Percentiles rank a stretch among this genome's conserved stretches.
Evolutionary conservation across 176 grass and related monocot genomes (phyloP).

Genomic region (Guadua angustifolia): DNA sequence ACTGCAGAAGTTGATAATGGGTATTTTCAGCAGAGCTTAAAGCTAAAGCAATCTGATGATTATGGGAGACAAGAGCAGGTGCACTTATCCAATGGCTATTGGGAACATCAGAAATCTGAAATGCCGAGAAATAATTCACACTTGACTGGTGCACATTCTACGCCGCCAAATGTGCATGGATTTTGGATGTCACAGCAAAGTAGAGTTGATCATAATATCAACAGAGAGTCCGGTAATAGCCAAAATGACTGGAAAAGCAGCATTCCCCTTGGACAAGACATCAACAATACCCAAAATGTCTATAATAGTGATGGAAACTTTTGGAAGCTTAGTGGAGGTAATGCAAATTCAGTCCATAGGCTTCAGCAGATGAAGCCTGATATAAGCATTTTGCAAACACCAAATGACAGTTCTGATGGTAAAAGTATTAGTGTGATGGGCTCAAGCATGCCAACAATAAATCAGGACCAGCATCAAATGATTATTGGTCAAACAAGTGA

Average conservation of each 20-base stretch:
- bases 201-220: conserved; percentile 49
- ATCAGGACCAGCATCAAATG: conserved; percentile 55
- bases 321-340: conserved; percentile 56
- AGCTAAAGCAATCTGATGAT: conserved; percentile 67
- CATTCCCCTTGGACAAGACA: conserved; percentile 51
- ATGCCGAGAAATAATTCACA: conserved; percentile 55
- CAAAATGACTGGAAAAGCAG: conserved; percentile 76
- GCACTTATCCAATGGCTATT: conserved; percentile 57
- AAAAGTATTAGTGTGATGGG: conserved; percentile 47
- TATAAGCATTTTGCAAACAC: conserved; percentile 39
- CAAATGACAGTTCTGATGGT: conserved; percentile 50
- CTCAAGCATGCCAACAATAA: conserved; percentile 51
- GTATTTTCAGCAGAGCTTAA: conserved; percentile 55
- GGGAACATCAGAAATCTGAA: conserved; percentile 63
- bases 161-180: conserved; percentile 50
- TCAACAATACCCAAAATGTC: conserved; percentile 52
- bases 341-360: conserved; percentile 52
- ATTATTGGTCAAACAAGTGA: conserved; percentile 46
- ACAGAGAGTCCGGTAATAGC: conserved; percentile 62
- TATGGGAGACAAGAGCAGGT: conserved; percentile 60
- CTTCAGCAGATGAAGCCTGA: conserved; percentile 61
- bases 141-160: conserved; percentile 43
- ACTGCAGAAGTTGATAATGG: conserved; percentile 55
- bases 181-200: conserved; percentile 80
- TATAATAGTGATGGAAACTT: conserved; percentile 52